Percentiles rank a stretch among this genome's conserved stretches.
These are phyloP conservation scores for Lachnellula subtilissima DNA, from an alignment of 2,329 filamentous ascomycete genomes.

Conservation along the genomic window DNA sequence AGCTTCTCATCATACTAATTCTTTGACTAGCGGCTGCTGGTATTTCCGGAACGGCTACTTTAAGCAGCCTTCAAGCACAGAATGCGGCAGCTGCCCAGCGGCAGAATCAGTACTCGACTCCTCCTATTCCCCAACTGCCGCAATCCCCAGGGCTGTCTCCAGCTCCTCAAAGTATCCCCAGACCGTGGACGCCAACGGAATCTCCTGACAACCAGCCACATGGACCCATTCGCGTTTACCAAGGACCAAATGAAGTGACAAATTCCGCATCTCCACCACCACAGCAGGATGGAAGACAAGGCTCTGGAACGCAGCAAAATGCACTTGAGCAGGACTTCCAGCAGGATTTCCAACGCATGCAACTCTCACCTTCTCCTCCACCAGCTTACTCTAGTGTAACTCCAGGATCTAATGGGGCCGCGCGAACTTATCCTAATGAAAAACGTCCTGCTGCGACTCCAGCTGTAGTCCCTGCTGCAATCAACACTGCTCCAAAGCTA, in stretches of 20 bases:
- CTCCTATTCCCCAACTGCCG: slow-evolving; percentile 37
- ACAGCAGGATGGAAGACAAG: slow-evolving; percentile 33
- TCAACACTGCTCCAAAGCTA: slow-evolving; percentile 26
- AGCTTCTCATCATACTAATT: no score
- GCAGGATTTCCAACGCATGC: slow-evolving; percentile 79
- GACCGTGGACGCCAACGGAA: slow-evolving; percentile 96
- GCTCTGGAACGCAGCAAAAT: slow-evolving; percentile 51
- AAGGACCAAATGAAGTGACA: slow-evolving; percentile 69
- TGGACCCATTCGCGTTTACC: slow-evolving; percentile 86
- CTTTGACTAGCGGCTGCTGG: slow-evolving; percentile 59
- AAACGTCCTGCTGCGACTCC: slow-evolving; percentile 45
- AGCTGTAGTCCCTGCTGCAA: slow-evolving; percentile 26
- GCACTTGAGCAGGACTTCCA: slow-evolving; percentile 85
- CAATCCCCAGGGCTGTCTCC: slow-evolving; percentile 26
- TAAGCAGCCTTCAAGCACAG: slow-evolving; percentile 67
- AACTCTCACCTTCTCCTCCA: slow-evolving; percentile 76
- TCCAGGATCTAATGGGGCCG: slow-evolving; percentile 40
- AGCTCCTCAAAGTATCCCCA: slow-evolving; percentile 37
- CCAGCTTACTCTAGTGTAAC: slow-evolving; percentile 89
- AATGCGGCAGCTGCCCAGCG: slow-evolving; percentile 80
- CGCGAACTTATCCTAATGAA: slow-evolving; percentile 67
- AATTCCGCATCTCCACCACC: slow-evolving; percentile 37
- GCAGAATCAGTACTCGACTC: slow-evolving; percentile 67
- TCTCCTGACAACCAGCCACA: slow-evolving; percentile 79
- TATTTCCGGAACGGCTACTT: slow-evolving; percentile 78